Percentiles rank a stretch among this genome's conserved stretches.
Evolutionary conservation across 2,329 filamentous ascomycete genomes (phyloP).

Genomic region (Metarhizium humberi): DNA sequence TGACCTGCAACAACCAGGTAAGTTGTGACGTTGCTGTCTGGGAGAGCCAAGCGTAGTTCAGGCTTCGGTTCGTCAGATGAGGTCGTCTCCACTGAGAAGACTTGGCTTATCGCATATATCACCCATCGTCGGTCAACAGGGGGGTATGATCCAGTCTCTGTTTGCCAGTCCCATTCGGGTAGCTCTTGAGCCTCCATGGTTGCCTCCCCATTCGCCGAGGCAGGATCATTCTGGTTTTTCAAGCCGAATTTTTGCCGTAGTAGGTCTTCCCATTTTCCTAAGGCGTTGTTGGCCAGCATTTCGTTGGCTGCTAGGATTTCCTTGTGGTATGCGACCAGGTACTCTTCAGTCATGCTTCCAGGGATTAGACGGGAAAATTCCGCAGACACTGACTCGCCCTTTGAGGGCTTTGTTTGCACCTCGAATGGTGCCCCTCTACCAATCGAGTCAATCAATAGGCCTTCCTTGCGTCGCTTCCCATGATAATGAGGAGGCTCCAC

Average conservation of each 20-base stretch:
- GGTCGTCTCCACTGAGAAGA: conserved; percentile 42
- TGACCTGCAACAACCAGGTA: conserved; percentile 54
- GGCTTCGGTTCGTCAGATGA: conserved; percentile 29
- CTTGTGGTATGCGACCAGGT: conserved; percentile 33
- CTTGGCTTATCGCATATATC: conserved; percentile 51
- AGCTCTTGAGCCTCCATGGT: conserved; percentile 14
- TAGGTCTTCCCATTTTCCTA: conserved; percentile 40
- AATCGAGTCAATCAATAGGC: conserved; percentile 64
- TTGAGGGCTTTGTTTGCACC: conserved; percentile 22
- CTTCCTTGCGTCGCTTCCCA: conserved; percentile 48
- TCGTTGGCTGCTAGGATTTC: conserved; percentile 39
- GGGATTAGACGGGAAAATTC: conserved; percentile 31
- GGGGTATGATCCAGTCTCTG: conserved; percentile 34
- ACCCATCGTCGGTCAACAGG: conserved; percentile 57
- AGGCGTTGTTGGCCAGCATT: conserved; percentile 34
- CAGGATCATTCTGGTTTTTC: conserved; percentile 15
- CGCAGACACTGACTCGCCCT: conserved; percentile 19
- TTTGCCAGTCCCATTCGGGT: conserved; percentile 43
- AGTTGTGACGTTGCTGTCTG: conserved; percentile 44
- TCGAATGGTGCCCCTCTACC: conserved; percentile 48
- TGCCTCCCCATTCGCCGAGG: conserved; percentile 11
- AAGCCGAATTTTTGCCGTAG: conserved; percentile 41
- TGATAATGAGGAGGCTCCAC: conserved; percentile 51
- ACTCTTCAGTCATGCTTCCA: conserved; percentile 40
- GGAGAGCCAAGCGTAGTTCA: conserved; percentile 27